These are phyloP conservation scores for Dictyostelium intermedium DNA, from an alignment of 78 protist genomes.

Conservation along the genomic window DNA sequence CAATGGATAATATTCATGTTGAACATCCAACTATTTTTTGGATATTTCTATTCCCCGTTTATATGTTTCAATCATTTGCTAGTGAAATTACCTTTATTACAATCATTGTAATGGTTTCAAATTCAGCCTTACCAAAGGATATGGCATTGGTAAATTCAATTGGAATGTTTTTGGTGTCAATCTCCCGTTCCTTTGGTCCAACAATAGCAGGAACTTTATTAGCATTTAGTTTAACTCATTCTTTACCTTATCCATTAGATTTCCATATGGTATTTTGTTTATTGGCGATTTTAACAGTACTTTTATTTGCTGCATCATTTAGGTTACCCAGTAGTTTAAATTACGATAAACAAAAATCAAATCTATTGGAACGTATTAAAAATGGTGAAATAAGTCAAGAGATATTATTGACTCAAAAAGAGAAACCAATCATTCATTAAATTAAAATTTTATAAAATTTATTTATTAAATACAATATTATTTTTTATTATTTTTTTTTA, in stretches of 20 bases:
- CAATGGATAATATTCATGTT: background rate
- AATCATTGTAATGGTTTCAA: slow-evolving; percentile 54
- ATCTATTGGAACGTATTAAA: background rate
- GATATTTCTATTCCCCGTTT: slow-evolving; percentile 26
- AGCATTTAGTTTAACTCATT: slow-evolving; percentile 9
- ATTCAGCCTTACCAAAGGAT: slow-evolving; percentile 28
- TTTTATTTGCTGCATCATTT: slow-evolving; percentile 7
- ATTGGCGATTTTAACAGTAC: background rate
- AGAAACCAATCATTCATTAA: background rate
- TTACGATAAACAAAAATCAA: slow-evolving; percentile 3
- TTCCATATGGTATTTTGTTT: slow-evolving; percentile 10
- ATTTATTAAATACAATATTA: no score
- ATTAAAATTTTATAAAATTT: background rate
- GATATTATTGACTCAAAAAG: background rate
- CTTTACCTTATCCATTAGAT: slow-evolving; percentile 37
- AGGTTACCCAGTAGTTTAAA: background rate
- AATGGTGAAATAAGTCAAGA: background rate
- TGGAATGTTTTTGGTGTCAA: slow-evolving; percentile 40
- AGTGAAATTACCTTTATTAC: slow-evolving; percentile 29
- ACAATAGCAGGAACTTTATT: background rate
- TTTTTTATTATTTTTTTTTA: no score
- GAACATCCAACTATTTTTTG: slow-evolving; percentile 21
- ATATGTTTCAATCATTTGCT: slow-evolving; percentile 51
- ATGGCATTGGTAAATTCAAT: slow-evolving; percentile 74
- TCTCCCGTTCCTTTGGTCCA: slow-evolving; percentile 66